Percentiles rank a stretch among this genome's conserved stretches.
Conservation (phyloP, 1,284 basidiomycete species). For the Austroboletus niveus region DNA sequence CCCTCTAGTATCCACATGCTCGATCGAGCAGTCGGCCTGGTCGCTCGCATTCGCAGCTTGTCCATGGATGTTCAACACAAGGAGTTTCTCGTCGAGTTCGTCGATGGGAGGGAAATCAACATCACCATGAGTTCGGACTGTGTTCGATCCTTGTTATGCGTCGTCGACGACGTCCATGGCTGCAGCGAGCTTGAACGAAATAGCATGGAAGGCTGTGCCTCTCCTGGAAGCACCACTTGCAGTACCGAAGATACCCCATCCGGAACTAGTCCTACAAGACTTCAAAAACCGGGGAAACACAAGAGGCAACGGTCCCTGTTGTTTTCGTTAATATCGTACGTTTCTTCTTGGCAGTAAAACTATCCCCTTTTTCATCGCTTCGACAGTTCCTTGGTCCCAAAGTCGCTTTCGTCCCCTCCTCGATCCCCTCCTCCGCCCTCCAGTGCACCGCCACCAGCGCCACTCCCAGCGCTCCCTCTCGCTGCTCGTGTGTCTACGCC, state of each 20-base stretch:
- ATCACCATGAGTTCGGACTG: conserved; percentile 48
- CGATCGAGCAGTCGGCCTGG: conserved; percentile 60
- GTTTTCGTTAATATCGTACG: conserved; percentile 64
- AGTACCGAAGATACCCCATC: conserved; percentile 8
- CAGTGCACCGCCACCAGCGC: conserved; percentile 29
- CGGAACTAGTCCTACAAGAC: conserved; percentile 11
- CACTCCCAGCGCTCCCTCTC: conserved; percentile 23
- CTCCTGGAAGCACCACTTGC: conserved; percentile 24
- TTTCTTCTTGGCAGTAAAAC: background rate
- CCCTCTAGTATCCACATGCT: conserved; percentile 55
- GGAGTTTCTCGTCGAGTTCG: too few species aligned
- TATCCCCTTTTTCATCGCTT: conserved; percentile 3
- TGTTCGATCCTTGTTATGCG: conserved; percentile 43
- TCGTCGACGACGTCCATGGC: conserved; percentile 54
- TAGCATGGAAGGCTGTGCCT: conserved; percentile 21
- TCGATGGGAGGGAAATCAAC: conserved; percentile 35
- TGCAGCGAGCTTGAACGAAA: conserved; percentile 35
- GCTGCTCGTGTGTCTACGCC: conserved; percentile 8
- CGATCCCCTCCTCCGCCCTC: conserved; percentile 21
- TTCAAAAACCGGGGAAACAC: conserved; percentile 37
- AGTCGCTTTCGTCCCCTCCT: conserved; percentile 23
- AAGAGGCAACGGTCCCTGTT: conserved; percentile 64
- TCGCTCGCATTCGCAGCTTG: conserved; percentile 55
- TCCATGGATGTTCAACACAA: conserved; percentile 51
- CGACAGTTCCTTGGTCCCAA: conserved; percentile 40